Percentiles rank a stretch among this genome's conserved stretches.
phyloP scores from a whole-genome alignment of 108 stramenopile genomes.

The Mayamaea pseudoterrestris region DNA sequence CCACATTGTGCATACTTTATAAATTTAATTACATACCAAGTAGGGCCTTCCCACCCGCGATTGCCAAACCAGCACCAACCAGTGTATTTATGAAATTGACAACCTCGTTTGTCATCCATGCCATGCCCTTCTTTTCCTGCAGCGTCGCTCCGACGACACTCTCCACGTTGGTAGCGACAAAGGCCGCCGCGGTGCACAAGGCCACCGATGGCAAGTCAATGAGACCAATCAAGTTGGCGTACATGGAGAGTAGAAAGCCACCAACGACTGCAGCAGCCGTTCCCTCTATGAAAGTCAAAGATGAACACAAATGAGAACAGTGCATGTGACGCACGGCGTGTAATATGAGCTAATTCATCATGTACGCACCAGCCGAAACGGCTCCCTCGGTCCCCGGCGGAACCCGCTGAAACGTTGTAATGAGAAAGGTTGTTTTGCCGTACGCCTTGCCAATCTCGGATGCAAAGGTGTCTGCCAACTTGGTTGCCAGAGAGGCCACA shows the following conservation, averaged over 20 bases:
- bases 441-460: constrained; percentile 93
- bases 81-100: constrained; percentile 92
- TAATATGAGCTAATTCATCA: not conserved
- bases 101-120: constrained; percentile 92
- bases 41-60: no score
- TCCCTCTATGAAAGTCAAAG: no score
- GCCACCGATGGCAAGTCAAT: constrained; percentile 30
- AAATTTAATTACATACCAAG: no score
- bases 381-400: constrained; percentile 90
- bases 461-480: constrained; percentile 93
- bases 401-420: constrained; percentile 81
- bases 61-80: constrained; percentile 76
- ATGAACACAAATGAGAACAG: no score
- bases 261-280: constrained; percentile 82
- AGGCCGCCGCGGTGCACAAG: constrained; percentile 62
- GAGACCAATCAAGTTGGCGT: constrained; percentile 44
- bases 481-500: constrained; percentile 85
- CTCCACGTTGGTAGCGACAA: constrained; percentile 83
- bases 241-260: constrained; percentile 60
- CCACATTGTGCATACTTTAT: no score
- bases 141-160: constrained; percentile 86
- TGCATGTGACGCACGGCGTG: no score
- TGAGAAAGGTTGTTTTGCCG: constrained; percentile 88
- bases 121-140: constrained; percentile 63
- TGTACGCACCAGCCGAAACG: constrained; percentile 23